Conservation (phyloP, 768 basidiomycete species). For the Lentinula guzmanii region DNA sequence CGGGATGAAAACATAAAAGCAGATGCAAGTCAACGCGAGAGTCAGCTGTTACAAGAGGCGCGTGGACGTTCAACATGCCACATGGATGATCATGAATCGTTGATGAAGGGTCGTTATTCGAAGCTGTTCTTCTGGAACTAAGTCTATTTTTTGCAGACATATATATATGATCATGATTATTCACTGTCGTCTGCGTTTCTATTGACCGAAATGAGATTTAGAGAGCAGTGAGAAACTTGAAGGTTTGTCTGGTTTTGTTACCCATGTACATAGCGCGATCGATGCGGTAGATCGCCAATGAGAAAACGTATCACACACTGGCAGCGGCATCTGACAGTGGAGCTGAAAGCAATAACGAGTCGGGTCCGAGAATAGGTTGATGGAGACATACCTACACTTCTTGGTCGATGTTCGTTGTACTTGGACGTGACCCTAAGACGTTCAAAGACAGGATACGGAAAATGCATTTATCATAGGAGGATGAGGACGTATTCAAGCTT, state of each 20-base stretch:
- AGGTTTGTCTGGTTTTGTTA: neutral
- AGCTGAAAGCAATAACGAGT: neutral
- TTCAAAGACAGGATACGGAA: no score
- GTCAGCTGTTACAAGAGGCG: neutral
- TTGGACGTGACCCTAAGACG: no score
- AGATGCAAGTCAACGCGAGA: neutral
- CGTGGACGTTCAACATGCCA: neutral
- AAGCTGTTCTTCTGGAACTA: neutral
- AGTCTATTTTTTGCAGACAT: neutral
- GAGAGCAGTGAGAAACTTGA: neutral
- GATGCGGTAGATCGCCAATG: neutral
- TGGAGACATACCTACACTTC: no score
- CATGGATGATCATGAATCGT: neutral
- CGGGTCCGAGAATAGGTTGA: no score
- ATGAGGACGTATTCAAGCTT: no score
- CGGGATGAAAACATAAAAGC: neutral
- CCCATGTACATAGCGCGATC: neutral
- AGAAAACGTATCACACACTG: neutral
- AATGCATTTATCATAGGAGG: no score
- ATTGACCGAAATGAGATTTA: neutral
- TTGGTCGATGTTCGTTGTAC: no score
- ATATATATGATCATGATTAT: no score
- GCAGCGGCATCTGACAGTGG: neutral
- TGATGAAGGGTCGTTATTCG: neutral
- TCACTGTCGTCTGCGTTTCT: neutral